Base-by-base conservation (phyloP, 768 basidiomycete species). In the Roridomyces roridus region DNA sequence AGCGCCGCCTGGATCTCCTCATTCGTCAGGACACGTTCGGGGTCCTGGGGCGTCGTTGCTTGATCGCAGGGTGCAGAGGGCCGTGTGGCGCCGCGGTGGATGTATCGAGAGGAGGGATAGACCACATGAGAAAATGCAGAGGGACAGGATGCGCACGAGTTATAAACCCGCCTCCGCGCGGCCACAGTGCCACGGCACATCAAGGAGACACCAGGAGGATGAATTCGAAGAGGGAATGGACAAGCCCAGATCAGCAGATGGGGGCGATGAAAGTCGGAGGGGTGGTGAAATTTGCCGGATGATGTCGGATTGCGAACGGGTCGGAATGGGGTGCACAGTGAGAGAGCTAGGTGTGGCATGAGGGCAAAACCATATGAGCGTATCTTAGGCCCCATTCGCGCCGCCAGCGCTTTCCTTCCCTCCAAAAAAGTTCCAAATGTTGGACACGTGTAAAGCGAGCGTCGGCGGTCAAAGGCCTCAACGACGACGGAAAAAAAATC, bases 11-110 rank as follows among this genome's bases (percentile, higher is more conserved):
- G 6, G 14, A 31, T 7, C 65, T 62, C 2, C 66, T 59, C 11
- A 49, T 28, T 2, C 17, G 25, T 59, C 59, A 65, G 18, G 37
- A 17, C 0, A 67, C n/a, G n/a, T n/a, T n/a, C n/a, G n/a, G n/a
- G n/a, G n/a, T n/a, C n/a, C n/a, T n/a, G n/a, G n/a, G n/a, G n/a
- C n/a, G n/a, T n/a, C n/a, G n/a, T n/a, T n/a, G n/a, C n/a, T n/a
- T n/a, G n/a, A n/a, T 59, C 17, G 46, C 47, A 45, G 65, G 56
- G 34, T 55, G 29, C 10, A 65, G 18, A 9, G 28, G 21, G 7
- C 29, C 31, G 34, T 47, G 43, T 4, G 28, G 21, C 2, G 24
- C 14, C 59, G n/a, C n/a, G n/a, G n/a, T n/a, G n/a, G n/a, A n/a
- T n/a, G n/a, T n/a, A n/a, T n/a, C n/a, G n/a, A n/a, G n/a, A n/a